Evolutionary conservation across 2,329 filamentous ascomycete species (phyloP).

Genomic region (Tolypocladium amazonense): DNA sequence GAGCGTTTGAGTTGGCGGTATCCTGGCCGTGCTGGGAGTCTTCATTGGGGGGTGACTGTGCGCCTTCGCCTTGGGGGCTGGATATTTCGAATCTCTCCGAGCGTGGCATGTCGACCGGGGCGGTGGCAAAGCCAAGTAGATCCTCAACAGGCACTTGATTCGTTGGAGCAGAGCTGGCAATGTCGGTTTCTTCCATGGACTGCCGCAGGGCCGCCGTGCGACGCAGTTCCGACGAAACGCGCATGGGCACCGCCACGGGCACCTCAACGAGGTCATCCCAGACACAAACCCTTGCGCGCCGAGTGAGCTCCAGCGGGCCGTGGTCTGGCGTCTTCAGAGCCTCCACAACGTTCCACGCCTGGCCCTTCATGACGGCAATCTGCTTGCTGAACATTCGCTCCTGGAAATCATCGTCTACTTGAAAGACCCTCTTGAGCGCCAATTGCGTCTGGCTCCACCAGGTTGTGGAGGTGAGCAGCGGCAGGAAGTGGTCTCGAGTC

Average conservation of each 20-base stretch:
- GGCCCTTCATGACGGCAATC: slow-evolving; percentile 97
- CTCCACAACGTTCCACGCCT: slow-evolving; percentile 98
- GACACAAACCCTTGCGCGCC: slow-evolving; percentile 83
- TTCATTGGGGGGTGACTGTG: slow-evolving; percentile 26
- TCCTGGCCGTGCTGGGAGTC: slow-evolving; percentile 10
- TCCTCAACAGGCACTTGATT: slow-evolving; percentile 39
- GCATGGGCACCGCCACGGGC: slow-evolving; percentile 84
- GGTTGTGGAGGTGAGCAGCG: slow-evolving; percentile 80
- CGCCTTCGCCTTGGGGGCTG: slow-evolving; percentile 29
- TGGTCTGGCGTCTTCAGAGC: slow-evolving; percentile 89
- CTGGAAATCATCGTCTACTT: slow-evolving; percentile 89
- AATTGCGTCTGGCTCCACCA: slow-evolving; percentile 97
- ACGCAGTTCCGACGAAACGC: slow-evolving; percentile 72
- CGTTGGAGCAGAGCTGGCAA: slow-evolving; percentile 34
- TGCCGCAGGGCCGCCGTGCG: slow-evolving; percentile 43
- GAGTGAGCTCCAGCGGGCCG: slow-evolving; percentile 84
- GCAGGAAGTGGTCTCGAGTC: slow-evolving; percentile 91
- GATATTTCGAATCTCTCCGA: slow-evolving; percentile 64
- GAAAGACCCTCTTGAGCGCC: slow-evolving; percentile 76
- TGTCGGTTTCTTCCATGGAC: slow-evolving; percentile 77
- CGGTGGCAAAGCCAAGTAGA: slow-evolving; percentile 55
- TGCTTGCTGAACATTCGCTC: slow-evolving; percentile 99
- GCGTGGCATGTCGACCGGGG: slow-evolving; percentile 58
- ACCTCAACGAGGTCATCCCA: slow-evolving; percentile 98
- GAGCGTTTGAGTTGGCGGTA: neutral